These are phyloP conservation scores for Acacia crassicarpa DNA, from an alignment of 306 rosid genomes.

Conservation along the genomic window DNA sequence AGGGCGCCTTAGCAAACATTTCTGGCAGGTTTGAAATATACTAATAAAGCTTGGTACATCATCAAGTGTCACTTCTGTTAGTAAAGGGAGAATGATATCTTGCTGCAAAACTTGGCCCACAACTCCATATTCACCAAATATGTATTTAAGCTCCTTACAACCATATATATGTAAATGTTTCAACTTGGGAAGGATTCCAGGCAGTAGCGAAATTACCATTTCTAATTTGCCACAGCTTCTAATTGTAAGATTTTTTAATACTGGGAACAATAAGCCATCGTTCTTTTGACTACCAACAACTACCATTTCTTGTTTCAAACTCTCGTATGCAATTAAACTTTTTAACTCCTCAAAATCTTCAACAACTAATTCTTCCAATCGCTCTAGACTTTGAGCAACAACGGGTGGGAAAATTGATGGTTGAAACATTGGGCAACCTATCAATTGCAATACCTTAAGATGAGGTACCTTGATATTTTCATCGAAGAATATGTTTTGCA, in stretches of 20 bases:
- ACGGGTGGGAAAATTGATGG: background rate
- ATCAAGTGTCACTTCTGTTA: background rate
- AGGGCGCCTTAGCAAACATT: background rate
- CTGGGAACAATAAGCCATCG: background rate
- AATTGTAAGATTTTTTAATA: background rate
- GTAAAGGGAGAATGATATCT: background rate
- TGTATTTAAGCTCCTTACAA: background rate
- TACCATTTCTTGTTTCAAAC: background rate
- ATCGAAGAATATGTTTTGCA: background rate
- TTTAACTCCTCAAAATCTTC: background rate
- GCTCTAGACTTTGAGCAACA: background rate
- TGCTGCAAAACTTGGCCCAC: background rate
- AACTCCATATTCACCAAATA: background rate
- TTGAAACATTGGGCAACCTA: background rate
- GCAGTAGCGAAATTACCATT: background rate
- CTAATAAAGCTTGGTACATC: background rate
- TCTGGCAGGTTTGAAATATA: background rate
- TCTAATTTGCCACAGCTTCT: background rate
- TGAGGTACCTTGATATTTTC: background rate
- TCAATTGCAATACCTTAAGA: background rate
- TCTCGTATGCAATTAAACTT: background rate
- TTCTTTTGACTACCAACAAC: background rate
- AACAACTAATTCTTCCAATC: background rate
- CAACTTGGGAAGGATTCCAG: background rate
- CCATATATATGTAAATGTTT: rapidly evolving